Evolutionary conservation across 306 rosid species (phyloP), one percentile per base, ranked within the genome.

Genomic region (Castanopsis chinensis): DNA sequence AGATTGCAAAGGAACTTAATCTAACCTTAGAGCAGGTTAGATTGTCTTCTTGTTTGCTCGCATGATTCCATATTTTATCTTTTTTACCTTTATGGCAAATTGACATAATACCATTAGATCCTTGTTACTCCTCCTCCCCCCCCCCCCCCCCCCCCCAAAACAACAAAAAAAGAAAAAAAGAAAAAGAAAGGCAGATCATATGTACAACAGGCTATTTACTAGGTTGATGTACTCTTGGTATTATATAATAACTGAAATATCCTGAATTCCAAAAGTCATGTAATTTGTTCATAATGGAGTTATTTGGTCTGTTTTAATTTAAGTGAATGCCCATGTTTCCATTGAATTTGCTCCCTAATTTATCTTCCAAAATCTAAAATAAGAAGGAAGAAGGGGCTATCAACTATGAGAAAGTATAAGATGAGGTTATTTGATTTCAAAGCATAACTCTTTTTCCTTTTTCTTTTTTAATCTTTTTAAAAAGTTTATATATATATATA

Each of bases 1-100:
- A 91, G 83, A 92, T 91, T 53, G 97, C 99, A 25, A 91, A 89
- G 80, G 97, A 92, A 80, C 92, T 92, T 64, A 86, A 86, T 89
- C 92, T 94, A 78, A 88, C 91, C 61, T 71, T 89, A 76, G 97
- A 92, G 85, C 97, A 90, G 94, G 98, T 93, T 80, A 63, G 83
- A 78, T 79, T 83, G 37, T 85, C 68, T 76, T 74, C 49, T 33
- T 57, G 61, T 71, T 69, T 83, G 69, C 81, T 74, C 41, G 13
- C 20, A 32, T 76, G 80, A 68, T 69, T 82, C 69, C 60, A 57
- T 28, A 79, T 63, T 70, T 85, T 71, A 54, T 73, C 73, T 35
- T 70, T 70, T 69, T 73, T 83, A 13, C 53, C 17, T 13, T 49
- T 10, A 13, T 70, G 72, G 35, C 51, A 69, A 73, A 78, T 55